Conservation (phyloP, 805 yeast genomes). For the Spencermartinsiella europaea region DNA sequence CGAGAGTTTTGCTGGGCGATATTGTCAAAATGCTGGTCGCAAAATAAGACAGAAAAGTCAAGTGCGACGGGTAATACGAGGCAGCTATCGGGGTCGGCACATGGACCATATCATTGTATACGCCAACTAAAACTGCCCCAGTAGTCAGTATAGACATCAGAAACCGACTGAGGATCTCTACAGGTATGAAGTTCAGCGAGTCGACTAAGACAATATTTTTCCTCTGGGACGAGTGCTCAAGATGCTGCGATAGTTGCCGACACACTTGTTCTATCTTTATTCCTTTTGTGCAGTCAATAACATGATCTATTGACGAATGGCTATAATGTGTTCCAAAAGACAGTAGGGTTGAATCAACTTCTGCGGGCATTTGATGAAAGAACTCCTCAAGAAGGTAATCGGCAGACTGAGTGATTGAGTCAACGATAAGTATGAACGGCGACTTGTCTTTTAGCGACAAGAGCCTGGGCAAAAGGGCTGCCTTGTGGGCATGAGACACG, state of each 20-base stretch:
- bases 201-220: conserved; percentile 56
- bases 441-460: conserved; percentile 66
- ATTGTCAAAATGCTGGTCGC: conserved; percentile 71
- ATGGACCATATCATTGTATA: conserved; percentile 5
- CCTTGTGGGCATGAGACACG: conserved; percentile 29
- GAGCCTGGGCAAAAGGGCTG: conserved; percentile 56
- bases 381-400: conserved; percentile 54
- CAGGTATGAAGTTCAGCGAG: conserved; percentile 55
- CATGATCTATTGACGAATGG: background rate
- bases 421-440: conserved; percentile 66
- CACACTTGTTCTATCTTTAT: background rate
- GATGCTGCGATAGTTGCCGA: no score
- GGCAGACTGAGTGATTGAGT: conserved; percentile 68
- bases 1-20: conserved; percentile 37
- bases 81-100: conserved; percentile 5
- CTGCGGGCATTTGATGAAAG: conserved; percentile 35
- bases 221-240: conserved; percentile 9
- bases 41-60: conserved; percentile 56
- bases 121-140: conserved; percentile 5
- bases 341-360: background rate
- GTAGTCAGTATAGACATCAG: conserved; percentile 42
- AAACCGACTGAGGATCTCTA: conserved; percentile 43
- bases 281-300: background rate
- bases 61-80: conserved; percentile 48
- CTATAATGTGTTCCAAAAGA: background rate